These are phyloP conservation scores for Acorus calamus DNA, from an alignment of 106 monocot species.

Conservation along the genomic window DNA sequence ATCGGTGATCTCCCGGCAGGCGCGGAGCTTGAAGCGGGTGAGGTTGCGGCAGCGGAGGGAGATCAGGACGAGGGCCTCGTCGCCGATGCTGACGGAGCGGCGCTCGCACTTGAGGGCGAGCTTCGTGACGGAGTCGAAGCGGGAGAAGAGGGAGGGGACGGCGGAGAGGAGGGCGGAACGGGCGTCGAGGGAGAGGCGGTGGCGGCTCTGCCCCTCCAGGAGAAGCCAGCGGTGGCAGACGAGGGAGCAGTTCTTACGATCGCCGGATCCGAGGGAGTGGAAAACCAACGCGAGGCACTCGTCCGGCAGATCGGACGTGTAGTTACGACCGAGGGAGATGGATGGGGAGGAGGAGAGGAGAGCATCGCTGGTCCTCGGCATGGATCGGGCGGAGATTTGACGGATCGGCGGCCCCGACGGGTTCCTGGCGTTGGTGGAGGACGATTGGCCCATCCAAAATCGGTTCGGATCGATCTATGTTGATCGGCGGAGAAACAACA, in stretches of 20 bases:
- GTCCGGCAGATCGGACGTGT: constrained; percentile 49
- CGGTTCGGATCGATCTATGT: not conserved
- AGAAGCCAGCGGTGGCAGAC: constrained; percentile 67
- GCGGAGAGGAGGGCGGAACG: constrained; percentile 28
- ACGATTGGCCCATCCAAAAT: constrained; percentile 18
- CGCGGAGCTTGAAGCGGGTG: constrained; percentile 63
- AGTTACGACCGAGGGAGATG: constrained; percentile 10
- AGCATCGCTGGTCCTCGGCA: too few relatives aligned
- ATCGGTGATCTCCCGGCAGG: constrained; percentile 54
- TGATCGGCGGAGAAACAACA: too few relatives aligned
- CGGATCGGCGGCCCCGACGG: too few relatives aligned
- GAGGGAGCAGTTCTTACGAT: constrained; percentile 76
- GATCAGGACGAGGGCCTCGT: constrained; percentile 44
- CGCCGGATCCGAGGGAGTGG: constrained; percentile 38
- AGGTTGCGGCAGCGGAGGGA: constrained; percentile 37
- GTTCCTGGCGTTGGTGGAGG: constrained; percentile 1
- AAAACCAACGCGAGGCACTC: constrained; percentile 74
- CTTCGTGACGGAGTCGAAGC: constrained; percentile 54
- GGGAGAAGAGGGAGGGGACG: constrained; percentile 27
- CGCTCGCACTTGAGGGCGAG: constrained; percentile 70
- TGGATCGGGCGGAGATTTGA: too few relatives aligned
- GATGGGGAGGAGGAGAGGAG: not conserved
- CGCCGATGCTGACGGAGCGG: constrained; percentile 49
- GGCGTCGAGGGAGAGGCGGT: constrained; percentile 60
- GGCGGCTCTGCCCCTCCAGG: constrained; percentile 57